A percentile compares a stretch with the other conserved stretches of the same genome.
These are phyloP conservation scores for Pseudophaeomoniella oleicola DNA, from an alignment of 2,329 filamentous ascomycete species.

Conservation along the genomic window DNA sequence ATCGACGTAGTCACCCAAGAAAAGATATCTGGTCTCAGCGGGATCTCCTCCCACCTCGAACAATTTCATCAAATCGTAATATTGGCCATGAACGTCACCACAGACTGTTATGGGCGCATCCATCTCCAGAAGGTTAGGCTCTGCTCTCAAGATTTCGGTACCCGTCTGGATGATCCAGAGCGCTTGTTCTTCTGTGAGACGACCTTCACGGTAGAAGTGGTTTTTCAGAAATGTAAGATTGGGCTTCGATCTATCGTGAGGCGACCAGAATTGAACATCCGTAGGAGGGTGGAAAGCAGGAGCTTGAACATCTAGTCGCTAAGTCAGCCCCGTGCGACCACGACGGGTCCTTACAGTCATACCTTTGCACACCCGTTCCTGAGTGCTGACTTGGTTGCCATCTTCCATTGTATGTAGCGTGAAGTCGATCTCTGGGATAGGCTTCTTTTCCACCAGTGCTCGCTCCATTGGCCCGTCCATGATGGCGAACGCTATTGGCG, in stretches of 20 bases:
- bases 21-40: slow-evolving; percentile 89
- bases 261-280: slow-evolving; percentile 87
- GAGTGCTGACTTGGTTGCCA: slow-evolving; percentile 83
- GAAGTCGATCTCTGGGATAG: slow-evolving; percentile 95
- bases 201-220: slow-evolving; percentile 95
- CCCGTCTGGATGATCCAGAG: slow-evolving; percentile 86
- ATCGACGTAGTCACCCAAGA: slow-evolving; percentile 95
- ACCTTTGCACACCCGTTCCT: slow-evolving; percentile 98
- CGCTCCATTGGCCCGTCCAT: slow-evolving; percentile 50
- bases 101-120: slow-evolving; percentile 98
- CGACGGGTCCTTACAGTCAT: slow-evolving; percentile 15
- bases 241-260: slow-evolving; percentile 73
- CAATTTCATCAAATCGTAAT: slow-evolving; percentile 98
- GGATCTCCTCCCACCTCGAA: slow-evolving; percentile 98
- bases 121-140: slow-evolving; percentile 97
- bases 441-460: slow-evolving; percentile 88
- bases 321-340: slow-evolving; percentile 2
- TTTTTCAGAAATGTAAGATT: slow-evolving; percentile 92
- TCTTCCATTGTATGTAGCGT: slow-evolving; percentile 98
- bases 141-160: slow-evolving; percentile 70
- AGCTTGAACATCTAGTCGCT: slow-evolving; percentile 73
- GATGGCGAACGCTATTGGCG: no score
- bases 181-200: slow-evolving; percentile 92
- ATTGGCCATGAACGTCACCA: slow-evolving; percentile 95
- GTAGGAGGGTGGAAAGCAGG: slow-evolving; percentile 85